Conservation (phyloP, 352 stramenopile genomes). For the Blastocystis sp. region DNA sequence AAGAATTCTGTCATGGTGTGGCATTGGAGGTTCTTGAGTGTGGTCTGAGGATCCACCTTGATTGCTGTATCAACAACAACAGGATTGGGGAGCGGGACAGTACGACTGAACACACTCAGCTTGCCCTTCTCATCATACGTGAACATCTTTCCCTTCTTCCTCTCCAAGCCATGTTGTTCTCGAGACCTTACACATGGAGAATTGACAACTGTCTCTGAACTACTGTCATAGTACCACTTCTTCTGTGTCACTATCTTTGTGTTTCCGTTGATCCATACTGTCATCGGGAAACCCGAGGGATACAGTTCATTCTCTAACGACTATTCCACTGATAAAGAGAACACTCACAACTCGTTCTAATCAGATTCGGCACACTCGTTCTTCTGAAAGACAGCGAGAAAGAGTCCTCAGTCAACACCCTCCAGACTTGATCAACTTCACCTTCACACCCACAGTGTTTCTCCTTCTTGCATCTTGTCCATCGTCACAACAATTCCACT, state of each 20-base stretch:
- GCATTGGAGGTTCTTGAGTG: not conserved
- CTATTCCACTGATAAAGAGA: not conserved
- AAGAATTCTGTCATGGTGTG: not conserved
- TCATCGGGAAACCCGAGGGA: not conserved
- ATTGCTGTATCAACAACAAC: not conserved
- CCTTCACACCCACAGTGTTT: not conserved
- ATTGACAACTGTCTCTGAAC: not conserved
- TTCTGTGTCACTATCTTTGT: too few relatives aligned
- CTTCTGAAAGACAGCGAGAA: not conserved
- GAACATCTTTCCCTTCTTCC: not conserved
- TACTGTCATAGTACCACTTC: not conserved
- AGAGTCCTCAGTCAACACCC: not conserved
- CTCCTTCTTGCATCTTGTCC: not conserved
- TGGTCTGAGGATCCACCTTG: not conserved
- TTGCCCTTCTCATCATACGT: not conserved
- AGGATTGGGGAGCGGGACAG: not conserved
- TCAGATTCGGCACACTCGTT: not conserved
- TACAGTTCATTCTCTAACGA: not conserved
- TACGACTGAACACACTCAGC: not conserved
- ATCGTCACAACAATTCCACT: not conserved
- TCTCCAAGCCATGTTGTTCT: not conserved
- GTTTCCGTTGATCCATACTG: not conserved
- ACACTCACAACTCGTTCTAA: not conserved
- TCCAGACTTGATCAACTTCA: not conserved
- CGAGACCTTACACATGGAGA: not conserved